Conservation (phyloP, 176 grass and related monocot species). For the Bothriochloa decipiens region DNA sequence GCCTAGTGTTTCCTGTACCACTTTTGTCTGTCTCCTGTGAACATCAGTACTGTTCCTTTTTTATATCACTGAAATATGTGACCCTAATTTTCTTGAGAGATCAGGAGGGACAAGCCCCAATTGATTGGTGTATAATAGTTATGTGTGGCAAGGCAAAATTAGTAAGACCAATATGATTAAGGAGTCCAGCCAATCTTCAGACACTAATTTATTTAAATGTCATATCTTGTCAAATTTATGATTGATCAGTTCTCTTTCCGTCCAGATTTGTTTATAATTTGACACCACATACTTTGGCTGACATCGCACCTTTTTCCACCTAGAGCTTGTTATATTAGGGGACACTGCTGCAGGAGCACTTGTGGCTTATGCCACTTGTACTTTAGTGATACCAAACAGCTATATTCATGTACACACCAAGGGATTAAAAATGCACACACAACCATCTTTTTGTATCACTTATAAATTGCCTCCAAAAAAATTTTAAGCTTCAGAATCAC, state of each 20-base stretch:
- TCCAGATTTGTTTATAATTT: neutral
- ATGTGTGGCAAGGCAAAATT: neutral
- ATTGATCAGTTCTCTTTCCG: neutral
- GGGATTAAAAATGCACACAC: neutral
- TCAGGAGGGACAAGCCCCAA: neutral
- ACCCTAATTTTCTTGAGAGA: neutral
- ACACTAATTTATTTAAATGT: neutral
- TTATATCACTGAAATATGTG: neutral
- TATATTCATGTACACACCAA: neutral
- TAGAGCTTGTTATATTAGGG: slow-evolving; percentile 4
- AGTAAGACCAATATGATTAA: neutral
- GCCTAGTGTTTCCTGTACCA: neutral
- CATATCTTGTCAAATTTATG: neutral
- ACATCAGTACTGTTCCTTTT: neutral
- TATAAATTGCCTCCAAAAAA: neutral
- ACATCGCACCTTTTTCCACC: neutral
- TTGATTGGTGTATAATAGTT: neutral
- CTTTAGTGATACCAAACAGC: neutral
- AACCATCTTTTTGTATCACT: neutral
- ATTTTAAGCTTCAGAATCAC: neutral
- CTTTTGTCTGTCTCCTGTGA: neutral
- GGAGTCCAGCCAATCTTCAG: neutral
- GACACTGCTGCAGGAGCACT: neutral
- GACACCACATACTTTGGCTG: neutral
- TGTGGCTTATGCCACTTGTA: neutral